Evolutionary conservation across 2,329 filamentous ascomycete species (phyloP).

Genomic region (Mycosphaerella sp.): DNA sequence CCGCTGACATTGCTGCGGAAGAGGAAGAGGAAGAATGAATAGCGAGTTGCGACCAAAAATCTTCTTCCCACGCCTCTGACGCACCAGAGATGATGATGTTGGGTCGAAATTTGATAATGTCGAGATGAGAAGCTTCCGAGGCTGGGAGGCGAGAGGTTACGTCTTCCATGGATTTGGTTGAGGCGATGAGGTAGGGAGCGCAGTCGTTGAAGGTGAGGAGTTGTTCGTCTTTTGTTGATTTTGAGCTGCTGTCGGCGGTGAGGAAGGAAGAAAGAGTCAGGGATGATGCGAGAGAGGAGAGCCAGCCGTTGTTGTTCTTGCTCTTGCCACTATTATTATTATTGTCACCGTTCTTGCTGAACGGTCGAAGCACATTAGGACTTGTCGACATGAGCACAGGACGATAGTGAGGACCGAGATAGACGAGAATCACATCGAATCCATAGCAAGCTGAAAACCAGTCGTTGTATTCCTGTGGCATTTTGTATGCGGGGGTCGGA

Average conservation of each 20-base stretch:
- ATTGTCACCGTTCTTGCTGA: background rate
- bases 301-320: slow-evolving; percentile 27
- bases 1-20: background rate
- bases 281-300: slow-evolving; percentile 28
- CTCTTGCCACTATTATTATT: background rate
- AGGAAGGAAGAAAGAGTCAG: slow-evolving; percentile 5
- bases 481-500: slow-evolving; percentile 39
- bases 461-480: slow-evolving; percentile 37
- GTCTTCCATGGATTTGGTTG: slow-evolving; percentile 61
- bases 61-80: slow-evolving; percentile 39
- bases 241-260: background rate
- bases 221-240: slow-evolving; percentile 24
- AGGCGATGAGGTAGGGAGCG: slow-evolving; percentile 68
- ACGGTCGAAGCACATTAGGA: slow-evolving; percentile 9
- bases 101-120: slow-evolving; percentile 44
- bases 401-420: slow-evolving; percentile 39
- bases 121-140: slow-evolving; percentile 25
- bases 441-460: slow-evolving; percentile 44
- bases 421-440: slow-evolving; percentile 39
- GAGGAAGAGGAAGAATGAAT: slow-evolving; percentile 24
- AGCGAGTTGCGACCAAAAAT: slow-evolving; percentile 40
- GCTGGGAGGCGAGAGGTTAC: slow-evolving; percentile 46
- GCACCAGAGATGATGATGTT: slow-evolving; percentile 43
- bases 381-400: slow-evolving; percentile 36
- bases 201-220: slow-evolving; percentile 63